Evolutionary conservation across 345 rosid species (phyloP), one percentile per base, ranked within the genome.

Genomic region (Eutrema heterophyllum): DNA sequence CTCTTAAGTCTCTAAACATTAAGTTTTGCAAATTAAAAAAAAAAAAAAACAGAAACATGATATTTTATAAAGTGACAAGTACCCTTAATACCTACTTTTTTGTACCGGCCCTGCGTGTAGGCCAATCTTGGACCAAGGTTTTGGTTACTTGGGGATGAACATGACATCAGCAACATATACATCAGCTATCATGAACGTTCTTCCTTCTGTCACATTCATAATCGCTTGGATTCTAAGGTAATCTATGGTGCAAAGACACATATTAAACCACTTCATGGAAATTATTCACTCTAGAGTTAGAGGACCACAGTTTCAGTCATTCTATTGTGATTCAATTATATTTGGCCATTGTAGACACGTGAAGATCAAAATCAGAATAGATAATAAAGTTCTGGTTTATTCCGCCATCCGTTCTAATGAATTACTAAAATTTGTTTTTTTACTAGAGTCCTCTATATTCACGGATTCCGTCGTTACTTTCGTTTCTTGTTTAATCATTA

Each of bases 91-190:
- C 18, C 39, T 24, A 61, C 27, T 54, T 15, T 26, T 21, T 5
- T 5, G 24, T 43, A 27, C 32, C 29, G 46, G 16, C 32, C 1
- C 38, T 73, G 21, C 52, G n/a, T 71, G 71, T 84, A 91, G 97
- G 86, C 92, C 96, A 40, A 77, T 93, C 46, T 66, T 93, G 30
- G 93, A 88, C 64, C 97, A 88, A 77, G 87, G 89, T n/a, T 90
- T 85, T 69, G 24, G 78, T 12, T 85, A 83, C 76, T 67, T 86
- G 72, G 93, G 90, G 39, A 91, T 91, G 84, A 78, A 83, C 39
- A 86, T 78, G 70, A 84, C 97, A 43, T 87, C 96, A 12, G 89
- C 96, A 8, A 66, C 96, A 18, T 90, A 78, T 57, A 38, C 89
- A 30, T 90, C 94, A 26, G 93, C 96, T 8, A 82, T 87, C 0